Percentiles rank a stretch among this genome's conserved stretches.
Conservation (phyloP, 1,284 basidiomycete genomes). For the Trichosporon sp. region DNA sequence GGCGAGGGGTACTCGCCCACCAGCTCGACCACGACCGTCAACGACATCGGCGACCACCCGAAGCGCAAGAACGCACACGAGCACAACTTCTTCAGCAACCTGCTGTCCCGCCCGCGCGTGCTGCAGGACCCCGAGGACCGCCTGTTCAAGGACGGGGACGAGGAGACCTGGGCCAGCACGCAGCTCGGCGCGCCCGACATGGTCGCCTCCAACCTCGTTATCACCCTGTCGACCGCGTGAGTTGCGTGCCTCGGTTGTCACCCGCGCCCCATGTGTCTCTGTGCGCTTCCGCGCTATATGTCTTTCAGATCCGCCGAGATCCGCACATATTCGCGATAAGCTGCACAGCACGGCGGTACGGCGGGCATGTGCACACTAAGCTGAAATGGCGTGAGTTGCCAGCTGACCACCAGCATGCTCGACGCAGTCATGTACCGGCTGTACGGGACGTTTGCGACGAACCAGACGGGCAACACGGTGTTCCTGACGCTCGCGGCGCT, state of each 20-base stretch:
- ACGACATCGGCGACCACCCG: neutral
- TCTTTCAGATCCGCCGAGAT: neutral
- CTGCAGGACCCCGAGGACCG: neutral
- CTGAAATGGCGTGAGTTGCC: neutral
- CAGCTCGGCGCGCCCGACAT: constrained; percentile 7
- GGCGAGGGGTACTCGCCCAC: neutral
- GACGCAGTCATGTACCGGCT: constrained; percentile 18
- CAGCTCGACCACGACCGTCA: neutral
- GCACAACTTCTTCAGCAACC: neutral
- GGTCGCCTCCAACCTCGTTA: constrained; percentile 5
- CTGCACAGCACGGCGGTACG: neutral
- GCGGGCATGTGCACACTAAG: neutral
- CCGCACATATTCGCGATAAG: neutral
- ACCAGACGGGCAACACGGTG: constrained; percentile 24
- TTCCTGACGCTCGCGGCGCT: constrained; percentile 17
- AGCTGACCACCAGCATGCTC: constrained; percentile 12
- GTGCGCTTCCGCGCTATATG: neutral
- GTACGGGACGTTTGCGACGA: constrained; percentile 18
- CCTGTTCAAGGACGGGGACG: neutral
- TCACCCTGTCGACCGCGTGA: constrained; percentile 6
- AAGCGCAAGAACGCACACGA: neutral
- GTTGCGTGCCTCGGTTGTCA: neutral
- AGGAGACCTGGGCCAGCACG: neutral
- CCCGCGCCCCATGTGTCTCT: neutral
- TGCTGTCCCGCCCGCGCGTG: neutral